These are phyloP conservation scores for Solanum corneliomulleri DNA, from an alignment of 257 asterid species.

Conservation along the genomic window DNA sequence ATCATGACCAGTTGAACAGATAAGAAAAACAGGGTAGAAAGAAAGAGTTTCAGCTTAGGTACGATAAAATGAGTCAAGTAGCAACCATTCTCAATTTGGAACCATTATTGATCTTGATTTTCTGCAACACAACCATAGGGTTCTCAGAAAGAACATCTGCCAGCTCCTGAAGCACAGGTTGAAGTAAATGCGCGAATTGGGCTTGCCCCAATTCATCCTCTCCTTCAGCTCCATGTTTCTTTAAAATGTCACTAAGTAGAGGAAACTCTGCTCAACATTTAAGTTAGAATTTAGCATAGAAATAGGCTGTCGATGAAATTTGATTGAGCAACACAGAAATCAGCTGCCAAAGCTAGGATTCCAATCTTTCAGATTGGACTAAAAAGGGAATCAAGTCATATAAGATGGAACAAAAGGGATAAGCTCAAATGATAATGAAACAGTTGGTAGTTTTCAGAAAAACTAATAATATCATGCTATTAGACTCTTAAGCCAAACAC, in stretches of 20 bases:
- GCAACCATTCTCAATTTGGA: constrained; percentile 44
- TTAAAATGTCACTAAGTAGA: constrained; percentile 29
- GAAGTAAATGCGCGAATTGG: constrained; percentile 46
- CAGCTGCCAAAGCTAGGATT: background rate
- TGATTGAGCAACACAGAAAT: background rate
- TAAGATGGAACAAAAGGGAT: background rate
- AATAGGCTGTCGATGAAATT: background rate
- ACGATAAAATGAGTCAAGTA: background rate
- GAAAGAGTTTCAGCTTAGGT: background rate
- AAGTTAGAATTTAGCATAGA: background rate
- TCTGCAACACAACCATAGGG: constrained; percentile 21
- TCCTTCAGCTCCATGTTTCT: constrained; percentile 37
- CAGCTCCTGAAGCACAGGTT: constrained; percentile 47
- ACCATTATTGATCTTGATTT: constrained; percentile 38
- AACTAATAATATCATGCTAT: background rate
- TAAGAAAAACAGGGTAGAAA: background rate
- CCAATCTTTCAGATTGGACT: background rate
- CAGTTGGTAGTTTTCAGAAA: background rate
- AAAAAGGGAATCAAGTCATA: background rate
- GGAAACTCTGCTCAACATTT: constrained; percentile 37
- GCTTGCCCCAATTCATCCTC: constrained; percentile 53
- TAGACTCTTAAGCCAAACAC: background rate
- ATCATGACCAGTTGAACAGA: background rate
- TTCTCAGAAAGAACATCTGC: constrained; percentile 39
- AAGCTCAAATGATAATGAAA: background rate